phyloP scores from a whole-genome alignment of 805 yeast species.

The Soucietia sequanensis region DNA sequence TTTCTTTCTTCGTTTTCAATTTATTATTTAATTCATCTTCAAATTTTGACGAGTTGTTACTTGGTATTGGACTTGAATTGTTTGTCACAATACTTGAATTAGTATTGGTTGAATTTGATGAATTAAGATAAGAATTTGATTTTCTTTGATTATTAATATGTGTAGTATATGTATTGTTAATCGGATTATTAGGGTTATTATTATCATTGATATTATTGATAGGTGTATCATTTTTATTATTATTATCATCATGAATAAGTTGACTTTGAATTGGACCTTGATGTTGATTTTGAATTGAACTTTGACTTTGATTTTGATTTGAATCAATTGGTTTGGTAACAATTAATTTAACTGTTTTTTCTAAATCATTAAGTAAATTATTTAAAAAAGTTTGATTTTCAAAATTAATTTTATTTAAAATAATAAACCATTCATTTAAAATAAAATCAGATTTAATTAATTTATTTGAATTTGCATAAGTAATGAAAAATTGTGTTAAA shows the following conservation, averaged over 20 bases:
- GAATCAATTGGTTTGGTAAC: neutral
- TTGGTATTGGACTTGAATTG: neutral
- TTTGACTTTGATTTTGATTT: too few species aligned
- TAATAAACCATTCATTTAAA: constrained; percentile 22
- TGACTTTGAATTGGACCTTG: too few species aligned
- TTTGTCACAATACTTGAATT: constrained; percentile 1
- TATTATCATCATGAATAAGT: too few species aligned
- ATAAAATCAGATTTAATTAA: constrained; percentile 20
- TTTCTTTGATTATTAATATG: too few species aligned
- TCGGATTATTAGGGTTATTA: too few species aligned
- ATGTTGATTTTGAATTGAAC: too few species aligned
- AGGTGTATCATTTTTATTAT: too few species aligned
- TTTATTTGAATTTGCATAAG: constrained; percentile 19
- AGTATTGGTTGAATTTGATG: constrained; percentile 1
- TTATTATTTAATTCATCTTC: neutral
- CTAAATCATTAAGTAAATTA: constrained; percentile 10
- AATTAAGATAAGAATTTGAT: too few species aligned
- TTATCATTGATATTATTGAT: too few species aligned
- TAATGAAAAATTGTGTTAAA: constrained; percentile 3
- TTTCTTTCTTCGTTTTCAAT: too few species aligned
- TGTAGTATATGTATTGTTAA: too few species aligned
- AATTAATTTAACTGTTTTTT: neutral
- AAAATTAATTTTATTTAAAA: constrained; percentile 2
- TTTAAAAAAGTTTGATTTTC: constrained; percentile 10
- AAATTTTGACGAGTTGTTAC: neutral